A percentile compares a stretch with the other conserved stretches of the same genome.
phyloP scores from a whole-genome alignment of 768 basidiomycete species.

The Boletellus ananiceps region DNA sequence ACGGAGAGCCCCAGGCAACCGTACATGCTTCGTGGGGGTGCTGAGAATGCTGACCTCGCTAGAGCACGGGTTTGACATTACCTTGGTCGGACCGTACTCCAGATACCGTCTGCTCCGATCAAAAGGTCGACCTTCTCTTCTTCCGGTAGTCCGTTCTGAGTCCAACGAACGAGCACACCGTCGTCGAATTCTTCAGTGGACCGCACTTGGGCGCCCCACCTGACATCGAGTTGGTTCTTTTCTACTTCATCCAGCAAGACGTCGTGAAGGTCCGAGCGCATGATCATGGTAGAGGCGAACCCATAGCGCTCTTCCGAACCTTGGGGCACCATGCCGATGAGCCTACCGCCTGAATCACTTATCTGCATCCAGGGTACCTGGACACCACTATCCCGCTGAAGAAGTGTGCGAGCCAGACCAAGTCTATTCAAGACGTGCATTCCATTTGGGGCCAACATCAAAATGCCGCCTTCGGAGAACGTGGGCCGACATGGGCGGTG shows the following conservation, averaged over 20 bases:
- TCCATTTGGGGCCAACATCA: constrained; percentile 29
- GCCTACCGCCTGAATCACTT: constrained; percentile 18
- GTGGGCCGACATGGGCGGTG: constrained; percentile 15
- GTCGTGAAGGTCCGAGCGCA: constrained; percentile 30
- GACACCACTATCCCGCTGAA: constrained; percentile 19
- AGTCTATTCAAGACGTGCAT: constrained; percentile 28
- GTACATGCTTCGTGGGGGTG: constrained; percentile 18
- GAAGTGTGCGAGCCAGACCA: constrained; percentile 20
- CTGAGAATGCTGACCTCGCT: not conserved
- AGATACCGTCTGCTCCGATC: constrained; percentile 31
- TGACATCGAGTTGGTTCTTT: constrained; percentile 13
- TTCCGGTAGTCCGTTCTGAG: constrained; percentile 14
- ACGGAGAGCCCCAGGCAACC: constrained; percentile 12
- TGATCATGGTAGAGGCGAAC: constrained; percentile 23
- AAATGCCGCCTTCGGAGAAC: constrained; percentile 21
- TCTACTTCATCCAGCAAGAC: constrained; percentile 29
- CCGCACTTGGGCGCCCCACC: constrained; percentile 23
- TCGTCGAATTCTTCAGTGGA: constrained; percentile 22
- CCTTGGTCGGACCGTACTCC: constrained; percentile 27
- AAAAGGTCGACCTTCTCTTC: constrained; percentile 29
- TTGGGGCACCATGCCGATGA: constrained; percentile 23
- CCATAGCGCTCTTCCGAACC: constrained; percentile 27
- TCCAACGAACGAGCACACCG: constrained; percentile 26
- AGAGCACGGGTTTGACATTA: not conserved
- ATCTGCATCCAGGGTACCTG: constrained; percentile 20